These are phyloP conservation scores for Rhodotorula toruloides DNA, from an alignment of 768 basidiomycete species.

Conservation along the genomic window DNA sequence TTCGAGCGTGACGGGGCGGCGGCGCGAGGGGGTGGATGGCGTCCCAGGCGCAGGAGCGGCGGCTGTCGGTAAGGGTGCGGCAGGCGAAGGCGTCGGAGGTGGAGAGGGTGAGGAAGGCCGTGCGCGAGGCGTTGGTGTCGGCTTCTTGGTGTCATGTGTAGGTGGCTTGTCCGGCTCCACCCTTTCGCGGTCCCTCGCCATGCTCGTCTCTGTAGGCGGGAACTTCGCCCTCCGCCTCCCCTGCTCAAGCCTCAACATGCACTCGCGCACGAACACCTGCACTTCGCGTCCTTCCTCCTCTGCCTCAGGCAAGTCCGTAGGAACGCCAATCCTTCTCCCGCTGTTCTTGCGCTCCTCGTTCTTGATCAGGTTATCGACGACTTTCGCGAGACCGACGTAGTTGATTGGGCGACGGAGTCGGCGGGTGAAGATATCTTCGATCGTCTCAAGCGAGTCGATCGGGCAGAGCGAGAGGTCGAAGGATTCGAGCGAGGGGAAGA, in stretches of 20 bases:
- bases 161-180: neutral
- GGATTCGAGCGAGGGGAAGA: conserved; percentile 8
- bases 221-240: neutral
- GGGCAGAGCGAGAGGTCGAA: conserved; percentile 21
- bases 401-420: conserved; percentile 4
- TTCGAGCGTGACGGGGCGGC: conserved; percentile 18
- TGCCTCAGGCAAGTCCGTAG: neutral
- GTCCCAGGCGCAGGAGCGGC: neutral
- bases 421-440: conserved; percentile 13
- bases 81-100: neutral
- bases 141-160: neutral
- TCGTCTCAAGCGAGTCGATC: conserved; percentile 12
- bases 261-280: conserved; percentile 15
- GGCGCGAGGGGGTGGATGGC: neutral
- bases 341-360: conserved; percentile 6
- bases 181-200: neutral
- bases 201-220: neutral
- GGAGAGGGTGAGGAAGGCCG: neutral
- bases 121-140: too few species aligned
- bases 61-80: neutral
- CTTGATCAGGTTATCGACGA: conserved; percentile 16
- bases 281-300: neutral
- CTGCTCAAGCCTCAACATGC: conserved; percentile 5
- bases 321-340: conserved; percentile 15
- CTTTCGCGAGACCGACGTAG: conserved; percentile 13